These are phyloP conservation scores for Botrytis pseudocinerea DNA, from an alignment of 2,329 filamentous ascomycete genomes.

Conservation along the genomic window DNA sequence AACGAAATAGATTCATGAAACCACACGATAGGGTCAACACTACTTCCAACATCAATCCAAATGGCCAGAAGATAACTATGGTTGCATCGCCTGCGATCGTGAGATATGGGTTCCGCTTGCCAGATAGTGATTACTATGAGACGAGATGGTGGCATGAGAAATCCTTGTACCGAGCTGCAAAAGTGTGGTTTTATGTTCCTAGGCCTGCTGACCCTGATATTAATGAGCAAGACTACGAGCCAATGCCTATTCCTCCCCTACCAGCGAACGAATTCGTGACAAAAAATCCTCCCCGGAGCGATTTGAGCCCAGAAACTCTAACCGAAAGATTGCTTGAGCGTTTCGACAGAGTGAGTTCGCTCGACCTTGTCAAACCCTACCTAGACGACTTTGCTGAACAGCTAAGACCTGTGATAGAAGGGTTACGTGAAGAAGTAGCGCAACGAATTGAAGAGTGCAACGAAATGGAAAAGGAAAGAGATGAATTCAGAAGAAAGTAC, in stretches of 20 bases:
- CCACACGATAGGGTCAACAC: fast-evolving
- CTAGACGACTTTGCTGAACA: neutral
- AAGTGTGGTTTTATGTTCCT: neutral
- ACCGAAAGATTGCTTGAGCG: neutral
- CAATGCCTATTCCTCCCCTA: neutral
- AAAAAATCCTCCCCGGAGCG: neutral
- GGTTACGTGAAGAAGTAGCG: neutral
- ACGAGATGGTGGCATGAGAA: neutral
- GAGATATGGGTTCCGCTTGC: fast-evolving
- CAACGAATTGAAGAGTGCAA: neutral
- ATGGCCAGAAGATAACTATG: neutral
- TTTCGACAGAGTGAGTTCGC: neutral
- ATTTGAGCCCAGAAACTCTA: neutral
- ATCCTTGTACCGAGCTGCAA: fast-evolving
- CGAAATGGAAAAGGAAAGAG: neutral
- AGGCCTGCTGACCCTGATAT: too few species aligned
- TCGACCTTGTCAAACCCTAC: neutral
- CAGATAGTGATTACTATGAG: fast-evolving
- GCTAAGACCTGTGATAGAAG: neutral
- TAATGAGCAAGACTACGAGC: neutral
- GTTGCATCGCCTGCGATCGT: neutral
- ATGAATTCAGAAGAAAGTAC: neutral
- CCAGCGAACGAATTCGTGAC: too few species aligned
- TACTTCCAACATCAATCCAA: fast-evolving
- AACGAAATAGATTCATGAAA: fast-evolving